Percentiles rank a stretch among this genome's conserved stretches.
Evolutionary conservation across 805 yeast genomes (phyloP).

Genomic region (Cyberlindnera lachancei): DNA sequence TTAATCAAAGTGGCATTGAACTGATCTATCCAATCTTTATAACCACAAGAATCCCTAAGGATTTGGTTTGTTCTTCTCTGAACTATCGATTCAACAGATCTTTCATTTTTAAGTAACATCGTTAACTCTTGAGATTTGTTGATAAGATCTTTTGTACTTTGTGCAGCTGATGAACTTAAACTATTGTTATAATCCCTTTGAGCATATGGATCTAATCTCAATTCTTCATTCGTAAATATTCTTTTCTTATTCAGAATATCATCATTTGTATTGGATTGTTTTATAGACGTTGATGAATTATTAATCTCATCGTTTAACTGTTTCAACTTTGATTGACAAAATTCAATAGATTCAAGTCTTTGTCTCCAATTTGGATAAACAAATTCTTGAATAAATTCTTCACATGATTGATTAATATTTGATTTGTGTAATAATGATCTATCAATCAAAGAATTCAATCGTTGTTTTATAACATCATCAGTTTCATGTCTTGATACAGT

Average conservation of each 20-base stretch:
- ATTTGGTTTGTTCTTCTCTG: slow-evolving; percentile 7
- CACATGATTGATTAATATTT: slow-evolving; percentile 22
- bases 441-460: slow-evolving; percentile 31
- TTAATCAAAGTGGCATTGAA: no score
- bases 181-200: slow-evolving; percentile 29
- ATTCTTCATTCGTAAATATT: slow-evolving; percentile 14
- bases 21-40: slow-evolving; percentile 4
- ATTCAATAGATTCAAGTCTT: slow-evolving; percentile 32
- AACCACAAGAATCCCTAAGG: slow-evolving; percentile 6
- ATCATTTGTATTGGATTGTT: no score
- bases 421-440: not conserved
- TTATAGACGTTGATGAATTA: not conserved
- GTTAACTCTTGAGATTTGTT: no score
- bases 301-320: slow-evolving; percentile 16
- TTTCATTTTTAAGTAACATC: slow-evolving; percentile 37
- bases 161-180: no score
- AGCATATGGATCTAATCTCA: slow-evolving; percentile 45
- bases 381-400: slow-evolving; percentile 27
- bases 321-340: slow-evolving; percentile 32
- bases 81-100: slow-evolving; percentile 28
- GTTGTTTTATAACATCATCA: slow-evolving; percentile 40
- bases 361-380: slow-evolving; percentile 42
- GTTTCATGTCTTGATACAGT: slow-evolving; percentile 28
- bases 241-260: slow-evolving; percentile 1
- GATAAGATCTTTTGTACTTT: no score